These are phyloP conservation scores for Begonia fuchsioides DNA, from an alignment of 306 rosid genomes.

Conservation along the genomic window DNA sequence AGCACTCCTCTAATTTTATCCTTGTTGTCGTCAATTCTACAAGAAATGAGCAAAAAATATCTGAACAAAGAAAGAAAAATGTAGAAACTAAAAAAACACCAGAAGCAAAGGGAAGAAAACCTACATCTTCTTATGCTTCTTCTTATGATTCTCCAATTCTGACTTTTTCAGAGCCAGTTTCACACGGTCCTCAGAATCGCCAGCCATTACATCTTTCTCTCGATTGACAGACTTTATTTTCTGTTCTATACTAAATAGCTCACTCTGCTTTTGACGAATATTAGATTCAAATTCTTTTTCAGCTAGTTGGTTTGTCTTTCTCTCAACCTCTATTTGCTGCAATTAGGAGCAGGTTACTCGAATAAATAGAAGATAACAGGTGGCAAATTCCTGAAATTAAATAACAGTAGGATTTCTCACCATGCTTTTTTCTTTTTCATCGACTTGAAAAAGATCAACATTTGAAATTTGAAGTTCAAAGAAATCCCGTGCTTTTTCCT, in stretches of 20 bases:
- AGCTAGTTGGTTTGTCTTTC: conserved; percentile 52
- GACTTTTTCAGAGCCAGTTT: conserved; percentile 39
- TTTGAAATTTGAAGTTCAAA: conserved; percentile 43
- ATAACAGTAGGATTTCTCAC: conserved; percentile 31
- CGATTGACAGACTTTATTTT: conserved; percentile 40
- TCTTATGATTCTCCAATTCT: conserved; percentile 48
- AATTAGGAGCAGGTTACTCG: conserved; percentile 2
- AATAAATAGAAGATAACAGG: neutral
- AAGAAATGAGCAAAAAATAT: conserved; percentile 9
- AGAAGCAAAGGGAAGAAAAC: conserved; percentile 6
- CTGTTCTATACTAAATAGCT: conserved; percentile 44
- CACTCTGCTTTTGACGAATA: conserved; percentile 44
- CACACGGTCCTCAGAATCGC: conserved; percentile 64
- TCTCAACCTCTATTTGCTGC: conserved; percentile 59
- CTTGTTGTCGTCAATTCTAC: conserved; percentile 61
- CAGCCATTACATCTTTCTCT: conserved; percentile 48
- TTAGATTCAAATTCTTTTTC: conserved; percentile 61
- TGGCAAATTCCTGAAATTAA: conserved; percentile 12
- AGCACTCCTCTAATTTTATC: conserved; percentile 72
- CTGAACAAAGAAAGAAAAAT: conserved; percentile 12
- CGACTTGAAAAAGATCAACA: conserved; percentile 42
- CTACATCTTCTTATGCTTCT: conserved; percentile 64
- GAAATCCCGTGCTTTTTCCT: conserved; percentile 39
- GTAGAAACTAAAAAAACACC: conserved; percentile 5
- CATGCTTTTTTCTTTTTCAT: conserved; percentile 66